Base-by-base conservation (phyloP, 2,329 filamentous ascomycete genomes). In the Alternaria incomplexa region DNA sequence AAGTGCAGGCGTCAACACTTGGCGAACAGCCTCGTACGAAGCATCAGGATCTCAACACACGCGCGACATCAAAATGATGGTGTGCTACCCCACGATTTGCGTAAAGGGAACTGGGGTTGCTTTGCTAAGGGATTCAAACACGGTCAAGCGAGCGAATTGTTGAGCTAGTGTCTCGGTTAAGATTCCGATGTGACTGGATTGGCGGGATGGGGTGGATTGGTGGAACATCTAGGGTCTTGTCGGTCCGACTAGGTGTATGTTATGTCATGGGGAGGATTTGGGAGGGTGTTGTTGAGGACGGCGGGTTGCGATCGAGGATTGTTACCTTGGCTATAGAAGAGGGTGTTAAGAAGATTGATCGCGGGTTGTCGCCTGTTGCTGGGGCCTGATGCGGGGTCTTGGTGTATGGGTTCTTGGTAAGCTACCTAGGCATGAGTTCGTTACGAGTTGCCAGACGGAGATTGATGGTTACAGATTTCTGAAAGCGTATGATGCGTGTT, bases 31-130 rank as follows among this genome's bases (percentile, higher is more conserved):
- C 23, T 40, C n/a, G 36, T 45, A 32, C 40, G 40, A 50, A 13
- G 7, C 15, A 36, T 36, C 15, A 26, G 40, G n/a, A 61, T 32
- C 26, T 28, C 48, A 52, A 40, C 20, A 64, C 26, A 47, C 28
- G 20, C 48, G 58, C 58, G 61, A 66, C 62, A 54, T 40, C 36
- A 17, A 17, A 40, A 1, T 64, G 50, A 46, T 56, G 60, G 51
- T 59, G 60, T 67, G 52, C 45, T 67, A 66, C 59, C 64, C 68
- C 63, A 68, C 64, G 58, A 66, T 69, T 63, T 68, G 51, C 57
- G 65, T 71, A 67, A 66, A 61, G 46, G n/a, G 54, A 62, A 62
- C 64, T 52, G 32, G 58, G 56, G 54, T 47, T 61, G 48, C 32
- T 62, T 59, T 28, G 48, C 65, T 60, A 60, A 62, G 44, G 54